phyloP scores from a whole-genome alignment of 2,329 filamentous ascomycete species.

The Aspergillus candidus region DNA sequence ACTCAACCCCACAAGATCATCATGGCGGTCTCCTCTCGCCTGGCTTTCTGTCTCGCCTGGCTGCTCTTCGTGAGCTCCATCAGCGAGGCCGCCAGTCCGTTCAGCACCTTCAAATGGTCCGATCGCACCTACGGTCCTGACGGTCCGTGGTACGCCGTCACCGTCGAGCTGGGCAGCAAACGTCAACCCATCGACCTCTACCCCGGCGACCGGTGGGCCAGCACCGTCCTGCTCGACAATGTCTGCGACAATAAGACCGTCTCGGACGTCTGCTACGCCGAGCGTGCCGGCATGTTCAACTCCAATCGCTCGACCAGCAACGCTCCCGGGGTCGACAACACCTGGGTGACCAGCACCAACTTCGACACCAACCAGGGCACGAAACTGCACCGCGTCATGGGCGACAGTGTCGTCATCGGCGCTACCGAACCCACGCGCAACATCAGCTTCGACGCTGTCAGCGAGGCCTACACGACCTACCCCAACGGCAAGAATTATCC shows the following conservation, averaged over 20 bases:
- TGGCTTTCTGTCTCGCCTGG: no score
- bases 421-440: neutral
- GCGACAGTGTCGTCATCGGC: neutral
- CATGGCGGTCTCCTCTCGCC: no score
- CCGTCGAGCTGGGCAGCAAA: constrained; percentile 4
- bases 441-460: constrained; percentile 2
- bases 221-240: neutral
- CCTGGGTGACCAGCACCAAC: neutral
- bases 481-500: constrained; percentile 6
- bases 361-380: neutral
- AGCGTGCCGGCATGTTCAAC: constrained; percentile 2
- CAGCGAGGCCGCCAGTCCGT: no score
- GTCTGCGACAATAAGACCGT: constrained; percentile 3
- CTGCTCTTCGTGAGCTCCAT: no score
- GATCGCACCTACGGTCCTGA: constrained; percentile 9
- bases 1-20: no score
- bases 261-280: constrained; percentile 4
- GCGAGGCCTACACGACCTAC: constrained; percentile 5
- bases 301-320: neutral
- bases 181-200: constrained; percentile 8
- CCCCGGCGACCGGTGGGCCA: constrained; percentile 9
- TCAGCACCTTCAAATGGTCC: constrained; percentile 5
- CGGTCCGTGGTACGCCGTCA: constrained; percentile 19
- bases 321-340: neutral
- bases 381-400: neutral